These are phyloP conservation scores for Amanita pseudoporphyria DNA, from an alignment of 768 basidiomycete species.

Conservation along the genomic window DNA sequence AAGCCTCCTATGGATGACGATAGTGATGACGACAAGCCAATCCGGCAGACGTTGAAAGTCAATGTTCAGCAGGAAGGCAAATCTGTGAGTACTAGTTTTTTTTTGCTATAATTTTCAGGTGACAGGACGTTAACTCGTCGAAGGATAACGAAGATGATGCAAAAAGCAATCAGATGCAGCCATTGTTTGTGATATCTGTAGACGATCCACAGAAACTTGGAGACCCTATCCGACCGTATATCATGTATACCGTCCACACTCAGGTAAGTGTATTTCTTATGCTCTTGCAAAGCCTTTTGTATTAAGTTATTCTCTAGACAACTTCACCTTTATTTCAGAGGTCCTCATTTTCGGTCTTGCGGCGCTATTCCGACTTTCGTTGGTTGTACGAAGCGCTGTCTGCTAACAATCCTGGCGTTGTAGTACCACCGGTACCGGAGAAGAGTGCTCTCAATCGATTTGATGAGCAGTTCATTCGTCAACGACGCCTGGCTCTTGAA, in stretches of 20 bases:
- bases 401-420: constrained; percentile 89
- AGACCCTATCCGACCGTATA: constrained; percentile 89
- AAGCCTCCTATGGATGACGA: constrained; percentile 34
- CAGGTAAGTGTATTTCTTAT: constrained; percentile 34
- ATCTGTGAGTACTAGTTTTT: constrained; percentile 17
- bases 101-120: not conserved
- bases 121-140: not conserved
- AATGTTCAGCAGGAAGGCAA: constrained; percentile 19
- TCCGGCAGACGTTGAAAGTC: constrained; percentile 36
- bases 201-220: constrained; percentile 96
- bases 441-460: constrained; percentile 93
- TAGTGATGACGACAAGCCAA: constrained; percentile 61
- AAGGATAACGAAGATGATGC: not conserved
- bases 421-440: constrained; percentile 94
- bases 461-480: constrained; percentile 84
- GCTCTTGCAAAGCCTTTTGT: not conserved
- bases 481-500: constrained; percentile 75
- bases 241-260: constrained; percentile 95
- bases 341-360: constrained; percentile 82
- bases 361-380: constrained; percentile 96
- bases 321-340: constrained; percentile 79
- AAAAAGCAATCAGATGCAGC: constrained; percentile 44
- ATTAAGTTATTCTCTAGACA: constrained; percentile 39
- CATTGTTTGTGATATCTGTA: constrained; percentile 81
- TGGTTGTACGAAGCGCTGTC: constrained; percentile 91